Base-by-base conservation (phyloP, 2,329 filamentous ascomycete species). In the Eutypella sp. region DNA sequence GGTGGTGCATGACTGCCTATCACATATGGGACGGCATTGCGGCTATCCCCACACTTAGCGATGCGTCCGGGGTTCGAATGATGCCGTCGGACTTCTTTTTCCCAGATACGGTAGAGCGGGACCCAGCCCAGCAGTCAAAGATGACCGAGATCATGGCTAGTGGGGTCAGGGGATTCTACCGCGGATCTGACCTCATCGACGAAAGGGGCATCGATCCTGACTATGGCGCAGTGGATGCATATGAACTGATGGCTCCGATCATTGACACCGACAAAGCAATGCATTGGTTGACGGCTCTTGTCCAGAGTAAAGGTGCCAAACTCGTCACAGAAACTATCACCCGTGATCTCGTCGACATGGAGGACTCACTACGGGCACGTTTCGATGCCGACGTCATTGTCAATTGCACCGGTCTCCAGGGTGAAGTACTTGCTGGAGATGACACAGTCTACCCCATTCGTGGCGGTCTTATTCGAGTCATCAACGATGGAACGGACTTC, bases 221-320 rank as follows among this genome's bases (percentile, higher is more conserved):
- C 1, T 66, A 69, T 45, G 64, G 65, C 8, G 64, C 60, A 11
- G 62, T 67, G 4, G 68, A 74, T 42, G 71, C 70, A 5, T 74
- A 73, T 49, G 67, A 73, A 48, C 55, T 69, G 41, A 56, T 69
- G 39, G 66, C 70, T 1, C 72, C 70, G 1, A 60, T 73, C 43
- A 73, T 75, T 47, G 70, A 74, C 51, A 72, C 71, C 0, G 70
- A 74, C 50, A 51, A 60, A 34, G 64, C 64, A 24, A 74, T 73
- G 69, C 49, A 52, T 19, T 72, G 64, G 57, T 56, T 73, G 41
- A 69, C 62, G 49, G 55, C 57, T 27, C 62, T 73, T 37, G 67
- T 74, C 20, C 49, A 63, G 24, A 51, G 55, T 36, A 74, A 74
- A 48, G 71, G 71, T 13, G 68, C 68, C 6, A 50, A 47, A 11